A percentile compares a stretch with the other conserved stretches of the same genome.
phyloP scores from a whole-genome alignment of 1,139 yeast genomes.

The Geotrichum klebahnii region DNA sequence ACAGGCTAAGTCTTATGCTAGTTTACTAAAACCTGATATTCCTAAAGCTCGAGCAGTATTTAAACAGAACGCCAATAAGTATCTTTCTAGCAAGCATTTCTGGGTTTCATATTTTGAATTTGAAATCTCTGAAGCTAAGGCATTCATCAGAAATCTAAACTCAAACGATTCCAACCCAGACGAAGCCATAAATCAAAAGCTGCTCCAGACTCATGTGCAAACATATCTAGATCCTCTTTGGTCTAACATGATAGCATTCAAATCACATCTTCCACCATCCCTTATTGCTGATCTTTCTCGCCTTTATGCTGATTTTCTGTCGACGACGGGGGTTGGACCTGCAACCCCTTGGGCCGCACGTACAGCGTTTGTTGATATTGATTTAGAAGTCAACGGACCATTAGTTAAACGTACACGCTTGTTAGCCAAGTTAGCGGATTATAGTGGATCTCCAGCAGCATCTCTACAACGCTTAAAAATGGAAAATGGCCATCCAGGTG shows the following conservation, averaged over 20 bases:
- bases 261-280: constrained; percentile 13
- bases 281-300: constrained; percentile 14
- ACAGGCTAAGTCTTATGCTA: constrained; percentile 16
- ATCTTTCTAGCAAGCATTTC: constrained; percentile 24
- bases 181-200: not conserved
- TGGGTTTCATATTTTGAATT: constrained; percentile 37
- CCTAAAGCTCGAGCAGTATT: constrained; percentile 12
- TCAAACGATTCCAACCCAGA: not conserved
- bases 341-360: constrained; percentile 15
- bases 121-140: constrained; percentile 28
- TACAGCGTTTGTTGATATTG: constrained; percentile 31
- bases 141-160: constrained; percentile 10
- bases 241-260: constrained; percentile 4
- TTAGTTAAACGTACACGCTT: constrained; percentile 29
- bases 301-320: constrained; percentile 16
- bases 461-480: constrained; percentile 25
- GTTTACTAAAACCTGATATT: constrained; percentile 5
- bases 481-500: constrained; percentile 39
- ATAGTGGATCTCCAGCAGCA: constrained; percentile 26
- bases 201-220: constrained; percentile 16
- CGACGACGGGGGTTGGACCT: constrained; percentile 10
- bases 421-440: constrained; percentile 27
- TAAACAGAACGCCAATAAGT: constrained; percentile 14
- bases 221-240: constrained; percentile 20
- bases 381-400: constrained; percentile 39